A percentile compares a stretch with the other conserved stretches of the same genome.
These are phyloP conservation scores for Oryza australiensis DNA, from an alignment of 176 grass and related monocot species.

Conservation along the genomic window DNA sequence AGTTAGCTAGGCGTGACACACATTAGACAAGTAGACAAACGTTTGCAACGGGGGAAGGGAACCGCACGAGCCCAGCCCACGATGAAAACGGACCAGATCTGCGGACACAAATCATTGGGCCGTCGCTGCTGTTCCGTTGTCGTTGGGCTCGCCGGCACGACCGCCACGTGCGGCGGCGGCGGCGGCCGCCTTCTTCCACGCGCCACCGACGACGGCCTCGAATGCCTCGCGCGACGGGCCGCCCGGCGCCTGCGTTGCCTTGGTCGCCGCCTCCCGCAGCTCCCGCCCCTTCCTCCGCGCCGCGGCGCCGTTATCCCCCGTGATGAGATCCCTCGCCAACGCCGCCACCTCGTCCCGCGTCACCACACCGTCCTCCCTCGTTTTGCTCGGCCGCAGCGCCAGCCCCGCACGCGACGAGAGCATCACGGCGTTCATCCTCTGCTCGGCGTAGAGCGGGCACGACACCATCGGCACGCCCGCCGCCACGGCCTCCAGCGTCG, in stretches of 20 bases:
- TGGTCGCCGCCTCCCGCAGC: neutral
- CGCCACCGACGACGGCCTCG: neutral
- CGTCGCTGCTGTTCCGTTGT: too few relatives aligned
- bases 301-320: conserved; percentile 34
- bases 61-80: too few relatives aligned
- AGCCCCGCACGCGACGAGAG: conserved; percentile 28
- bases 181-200: neutral
- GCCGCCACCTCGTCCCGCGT: conserved; percentile 36
- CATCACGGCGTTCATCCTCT: conserved; percentile 53
- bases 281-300: conserved; percentile 8
- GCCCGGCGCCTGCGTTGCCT: neutral
- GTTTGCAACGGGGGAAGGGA: too few relatives aligned
- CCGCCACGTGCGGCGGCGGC: too few relatives aligned
- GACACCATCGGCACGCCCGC: conserved; percentile 52
- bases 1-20: too few relatives aligned
- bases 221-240: neutral
- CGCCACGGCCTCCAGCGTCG: conserved; percentile 42
- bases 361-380: neutral
- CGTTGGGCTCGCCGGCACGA: too few relatives aligned
- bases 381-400: neutral
- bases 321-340: conserved; percentile 48
- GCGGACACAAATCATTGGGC: too few relatives aligned
- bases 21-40: too few relatives aligned
- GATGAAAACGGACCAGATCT: too few relatives aligned
- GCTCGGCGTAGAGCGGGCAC: conserved; percentile 67